Conservation (phyloP, 1,284 basidiomycete genomes). For the Cutaneotrichosporon cutaneum region DNA sequence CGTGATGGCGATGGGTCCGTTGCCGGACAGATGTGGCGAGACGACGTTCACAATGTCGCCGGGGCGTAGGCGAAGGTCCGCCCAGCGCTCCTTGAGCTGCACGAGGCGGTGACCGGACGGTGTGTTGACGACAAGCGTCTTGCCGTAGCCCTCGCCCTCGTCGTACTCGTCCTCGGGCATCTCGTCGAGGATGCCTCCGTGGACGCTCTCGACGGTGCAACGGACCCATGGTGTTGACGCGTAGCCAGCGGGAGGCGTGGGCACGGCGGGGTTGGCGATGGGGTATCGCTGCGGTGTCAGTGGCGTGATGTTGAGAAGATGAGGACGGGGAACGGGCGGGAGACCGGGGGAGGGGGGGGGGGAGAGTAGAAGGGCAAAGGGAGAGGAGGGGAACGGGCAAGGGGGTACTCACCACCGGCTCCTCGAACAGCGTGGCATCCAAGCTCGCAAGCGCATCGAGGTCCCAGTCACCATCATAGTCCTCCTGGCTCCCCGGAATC, state of each 20-base stretch:
- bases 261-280: conserved; percentile 37
- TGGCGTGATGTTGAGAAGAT: no score
- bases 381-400: not conserved
- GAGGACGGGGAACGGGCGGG: no score
- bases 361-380: no score
- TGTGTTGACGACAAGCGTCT: conserved; percentile 36
- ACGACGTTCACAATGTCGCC: conserved; percentile 78
- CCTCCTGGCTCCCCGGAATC: conserved; percentile 4
- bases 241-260: conserved; percentile 32
- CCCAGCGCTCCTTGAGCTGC: conserved; percentile 50
- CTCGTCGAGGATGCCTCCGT: conserved; percentile 26
- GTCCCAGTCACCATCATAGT: conserved; percentile 45
- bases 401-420: conserved; percentile 18
- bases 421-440: conserved; percentile 32
- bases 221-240: conserved; percentile 39
- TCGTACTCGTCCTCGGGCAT: conserved; percentile 8
- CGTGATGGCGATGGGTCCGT: conserved; percentile 36
- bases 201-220: conserved; percentile 34
- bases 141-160: conserved; percentile 27
- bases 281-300: conserved; percentile 38
- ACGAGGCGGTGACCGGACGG: conserved; percentile 28
- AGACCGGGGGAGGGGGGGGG: no score
- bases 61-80: conserved; percentile 46
- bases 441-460: conserved; percentile 36
- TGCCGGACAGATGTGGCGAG: conserved; percentile 41